These are phyloP conservation scores for Somion occarium DNA, from an alignment of 1,284 basidiomycete genomes.

Conservation along the genomic window DNA sequence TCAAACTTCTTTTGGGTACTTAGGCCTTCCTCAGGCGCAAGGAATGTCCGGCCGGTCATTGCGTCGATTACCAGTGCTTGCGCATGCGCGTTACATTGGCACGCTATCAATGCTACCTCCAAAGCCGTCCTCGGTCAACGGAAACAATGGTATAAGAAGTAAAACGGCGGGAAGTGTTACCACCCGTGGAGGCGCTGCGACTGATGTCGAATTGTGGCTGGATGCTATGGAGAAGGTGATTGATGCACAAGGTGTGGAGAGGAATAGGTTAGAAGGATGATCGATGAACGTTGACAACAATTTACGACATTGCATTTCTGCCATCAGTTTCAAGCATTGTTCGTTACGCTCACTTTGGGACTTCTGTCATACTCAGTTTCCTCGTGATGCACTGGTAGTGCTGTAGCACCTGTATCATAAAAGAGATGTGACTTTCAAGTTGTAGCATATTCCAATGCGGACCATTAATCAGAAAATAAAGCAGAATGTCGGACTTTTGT, in stretches of 20 bases:
- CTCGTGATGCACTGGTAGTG: too few species aligned
- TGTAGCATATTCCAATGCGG: too few species aligned
- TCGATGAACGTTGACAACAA: background rate
- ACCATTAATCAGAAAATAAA: too few species aligned
- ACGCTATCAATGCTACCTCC: slow-evolving; percentile 29
- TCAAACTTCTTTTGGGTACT: background rate
- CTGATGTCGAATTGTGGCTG: slow-evolving; percentile 63
- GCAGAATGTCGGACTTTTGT: too few species aligned
- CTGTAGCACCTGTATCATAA: too few species aligned
- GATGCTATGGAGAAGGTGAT: slow-evolving; percentile 77
- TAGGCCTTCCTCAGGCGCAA: slow-evolving; percentile 39
- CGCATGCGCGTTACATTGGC: slow-evolving; percentile 80
- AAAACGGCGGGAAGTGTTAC: slow-evolving; percentile 9
- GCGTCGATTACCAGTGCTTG: slow-evolving; percentile 86
- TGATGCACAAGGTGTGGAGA: slow-evolving; percentile 46
- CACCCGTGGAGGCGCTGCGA: slow-evolving; percentile 17
- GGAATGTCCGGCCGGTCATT: slow-evolving; percentile 90
- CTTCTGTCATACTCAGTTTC: too few species aligned
- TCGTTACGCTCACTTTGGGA: too few species aligned
- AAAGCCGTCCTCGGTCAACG: slow-evolving; percentile 5
- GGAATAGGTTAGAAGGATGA: slow-evolving; percentile 34
- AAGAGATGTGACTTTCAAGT: too few species aligned
- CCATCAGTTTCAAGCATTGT: too few species aligned
- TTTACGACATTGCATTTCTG: too few species aligned
- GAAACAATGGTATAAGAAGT: slow-evolving; percentile 7